Conservation (phyloP, 2,329 filamentous ascomycete genomes). For the Diaporthe citriasiana region DNA sequence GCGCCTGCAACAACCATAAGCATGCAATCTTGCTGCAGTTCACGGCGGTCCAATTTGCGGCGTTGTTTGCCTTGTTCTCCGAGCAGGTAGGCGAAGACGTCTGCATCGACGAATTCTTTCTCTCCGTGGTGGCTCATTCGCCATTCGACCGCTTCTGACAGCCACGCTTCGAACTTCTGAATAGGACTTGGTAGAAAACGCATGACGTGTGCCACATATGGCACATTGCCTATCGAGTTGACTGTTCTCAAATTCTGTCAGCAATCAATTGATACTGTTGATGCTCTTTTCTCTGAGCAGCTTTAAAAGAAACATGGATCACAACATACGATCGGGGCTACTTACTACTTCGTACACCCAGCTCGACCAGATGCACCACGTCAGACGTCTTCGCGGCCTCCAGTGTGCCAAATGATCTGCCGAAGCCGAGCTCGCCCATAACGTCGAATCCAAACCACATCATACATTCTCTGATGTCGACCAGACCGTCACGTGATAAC, state of each 20-base stretch:
- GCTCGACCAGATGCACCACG: constrained; percentile 4
- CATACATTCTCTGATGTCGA: constrained; percentile 21
- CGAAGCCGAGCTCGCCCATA: constrained; percentile 21
- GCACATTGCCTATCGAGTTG: constrained; percentile 11
- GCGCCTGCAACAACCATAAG: constrained; percentile 55
- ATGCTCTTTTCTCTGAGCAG: no score
- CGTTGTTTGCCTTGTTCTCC: constrained; percentile 17
- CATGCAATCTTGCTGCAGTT: constrained; percentile 21
- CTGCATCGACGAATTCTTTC: constrained; percentile 12
- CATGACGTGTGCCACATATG: constrained; percentile 15
- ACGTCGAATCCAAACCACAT: constrained; percentile 27
- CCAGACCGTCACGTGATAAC: not conserved
- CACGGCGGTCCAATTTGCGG: constrained; percentile 11
- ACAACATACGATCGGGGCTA: not conserved
- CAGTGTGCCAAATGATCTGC: constrained; percentile 12
- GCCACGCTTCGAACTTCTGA: constrained; percentile 14
- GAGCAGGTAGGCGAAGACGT: constrained; percentile 5
- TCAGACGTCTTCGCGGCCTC: constrained; percentile 9
- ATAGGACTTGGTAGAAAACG: constrained; percentile 17
- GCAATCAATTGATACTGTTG: not conserved
- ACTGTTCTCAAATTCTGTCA: not conserved
- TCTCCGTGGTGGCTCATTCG: constrained; percentile 20
- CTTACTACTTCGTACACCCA: constrained; percentile 29
- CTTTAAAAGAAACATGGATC: not conserved
- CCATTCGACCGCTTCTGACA: constrained; percentile 15